phyloP scores from a whole-genome alignment of 164 flowering plant genomes.

The Brasenia schreberi region DNA sequence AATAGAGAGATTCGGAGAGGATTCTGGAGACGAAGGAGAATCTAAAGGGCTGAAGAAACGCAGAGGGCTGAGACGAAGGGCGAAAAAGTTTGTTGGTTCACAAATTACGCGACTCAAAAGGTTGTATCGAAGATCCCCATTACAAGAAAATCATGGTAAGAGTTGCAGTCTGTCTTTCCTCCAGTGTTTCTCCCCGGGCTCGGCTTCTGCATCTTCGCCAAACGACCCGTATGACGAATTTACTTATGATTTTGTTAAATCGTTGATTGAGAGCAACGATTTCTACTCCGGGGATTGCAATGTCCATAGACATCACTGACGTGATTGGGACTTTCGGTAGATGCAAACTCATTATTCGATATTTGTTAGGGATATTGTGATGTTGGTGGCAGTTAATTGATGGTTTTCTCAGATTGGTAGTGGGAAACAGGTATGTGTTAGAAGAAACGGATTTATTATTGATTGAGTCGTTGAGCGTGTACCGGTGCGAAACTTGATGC shows the following conservation, averaged over 20 bases:
- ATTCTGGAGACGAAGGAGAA: conserved; percentile 5
- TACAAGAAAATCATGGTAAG: conserved; percentile 1
- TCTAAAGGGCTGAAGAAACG: conserved; percentile 9
- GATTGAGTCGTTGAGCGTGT: no score
- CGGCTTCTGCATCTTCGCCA: conserved; percentile 12
- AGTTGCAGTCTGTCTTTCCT: conserved; percentile 15
- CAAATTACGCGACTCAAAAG: conserved; percentile 13
- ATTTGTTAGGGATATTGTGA: background rate
- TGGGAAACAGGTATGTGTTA: background rate
- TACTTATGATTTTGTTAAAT: conserved; percentile 24
- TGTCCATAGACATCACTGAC: conserved; percentile 20
- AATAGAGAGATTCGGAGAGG: background rate
- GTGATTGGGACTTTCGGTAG: background rate
- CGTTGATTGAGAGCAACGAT: conserved; percentile 51
- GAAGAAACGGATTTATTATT: background rate
- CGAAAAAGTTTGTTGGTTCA: conserved; percentile 2
- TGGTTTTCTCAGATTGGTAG: background rate
- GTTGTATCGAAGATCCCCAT: conserved; percentile 1
- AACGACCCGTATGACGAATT: conserved; percentile 43
- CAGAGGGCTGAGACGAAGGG: conserved; percentile 4
- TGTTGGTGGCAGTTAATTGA: background rate
- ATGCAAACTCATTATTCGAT: background rate
- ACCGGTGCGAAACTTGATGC: no score
- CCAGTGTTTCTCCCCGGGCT: conserved; percentile 11
- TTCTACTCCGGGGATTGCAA: conserved; percentile 52